Percentiles rank a stretch among this genome's conserved stretches.
phyloP scores from a whole-genome alignment of 345 rosid species.

The Murraya paniculata region DNA sequence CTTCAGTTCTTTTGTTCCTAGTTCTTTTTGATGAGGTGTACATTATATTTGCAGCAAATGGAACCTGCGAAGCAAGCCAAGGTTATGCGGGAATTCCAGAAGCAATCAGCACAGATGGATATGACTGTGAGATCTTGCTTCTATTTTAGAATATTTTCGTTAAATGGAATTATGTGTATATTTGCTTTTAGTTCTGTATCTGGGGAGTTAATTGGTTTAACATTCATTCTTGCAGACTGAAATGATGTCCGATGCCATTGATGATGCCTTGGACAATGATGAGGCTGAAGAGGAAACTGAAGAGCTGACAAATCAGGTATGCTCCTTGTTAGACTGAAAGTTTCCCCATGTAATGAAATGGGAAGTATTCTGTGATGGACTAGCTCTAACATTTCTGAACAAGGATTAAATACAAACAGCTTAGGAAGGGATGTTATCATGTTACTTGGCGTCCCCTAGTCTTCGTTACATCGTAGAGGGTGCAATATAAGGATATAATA shows the following conservation, averaged over 20 bases:
- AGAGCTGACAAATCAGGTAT: slow-evolving; percentile 88
- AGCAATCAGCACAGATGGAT: slow-evolving; percentile 94
- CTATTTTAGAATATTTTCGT: background rate
- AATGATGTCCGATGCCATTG: slow-evolving; percentile 95
- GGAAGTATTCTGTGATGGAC: background rate
- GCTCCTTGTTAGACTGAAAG: background rate
- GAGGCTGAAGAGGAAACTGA: slow-evolving; percentile 97
- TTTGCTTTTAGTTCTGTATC: slow-evolving; percentile 12
- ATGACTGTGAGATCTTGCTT: slow-evolving; percentile 73
- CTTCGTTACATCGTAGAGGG: background rate
- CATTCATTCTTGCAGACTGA: slow-evolving; percentile 58
- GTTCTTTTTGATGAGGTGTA: background rate
- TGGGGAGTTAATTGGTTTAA: slow-evolving; percentile 18
- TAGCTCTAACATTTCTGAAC: background rate
- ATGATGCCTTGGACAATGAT: slow-evolving; percentile 82
- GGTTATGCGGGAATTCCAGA: slow-evolving; percentile 79
- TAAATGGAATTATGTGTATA: background rate
- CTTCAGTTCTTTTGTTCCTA: background rate
- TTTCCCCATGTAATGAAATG: background rate
- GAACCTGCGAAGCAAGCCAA: slow-evolving; percentile 85
- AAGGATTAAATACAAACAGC: background rate
- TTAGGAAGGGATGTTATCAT: background rate
- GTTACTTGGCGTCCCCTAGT: too few relatives aligned
- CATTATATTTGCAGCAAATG: slow-evolving; percentile 69
- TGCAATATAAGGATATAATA: background rate